Evolutionary conservation across 208 protist species (phyloP), one percentile per base, ranked within the genome.

Genomic region (Crithidia brevicula): DNA sequence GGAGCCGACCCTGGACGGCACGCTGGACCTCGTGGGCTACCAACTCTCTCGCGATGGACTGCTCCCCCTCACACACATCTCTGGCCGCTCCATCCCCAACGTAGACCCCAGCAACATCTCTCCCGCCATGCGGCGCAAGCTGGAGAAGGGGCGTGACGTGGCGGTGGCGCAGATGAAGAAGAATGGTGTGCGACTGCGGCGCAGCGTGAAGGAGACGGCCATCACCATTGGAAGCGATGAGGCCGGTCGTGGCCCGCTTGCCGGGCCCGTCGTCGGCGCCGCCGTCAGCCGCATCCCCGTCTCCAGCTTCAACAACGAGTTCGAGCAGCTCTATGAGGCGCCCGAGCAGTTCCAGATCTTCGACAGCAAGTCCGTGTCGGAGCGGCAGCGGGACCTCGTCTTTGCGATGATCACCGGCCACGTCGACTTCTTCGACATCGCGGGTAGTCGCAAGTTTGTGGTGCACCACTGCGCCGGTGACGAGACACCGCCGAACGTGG

Each of bases 181-280:
- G 52, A 45, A 91, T 56, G 91, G 89, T 18, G 83, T 96, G 28
- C 67, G 73, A 22, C 71, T 93, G 68, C 84, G 88, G 13, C 84
- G 91, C 23, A 96, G 89, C 74, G 80, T 94, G 30, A 91, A 91
- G 76, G 91, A 96, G 64, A 92, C 91, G 20, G 83, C 84, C 34
- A 63, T 96, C 33, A 85, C 81, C 20, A 94, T 97, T 57, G 93
- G 93, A 42, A 93, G 88, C 58, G 93, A 97, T 54, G 93, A 97
- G 78, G 91, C 91, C 3, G 93, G 93, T 20, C 74, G 91, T 16
- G 93, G 93, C 2, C 91, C 91, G 4, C 79, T 97, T 5, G 93
- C 93, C 1, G 93, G 93, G 0, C 93, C 93, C 0, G 91, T 97
- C 4, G 91, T 96, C 7, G 93, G 84, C 27, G 91, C 93, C 22